Evolutionary conservation across 805 yeast genomes (phyloP), one percentile per base, ranked within the genome.

Genomic region (Candida michaelii): DNA sequence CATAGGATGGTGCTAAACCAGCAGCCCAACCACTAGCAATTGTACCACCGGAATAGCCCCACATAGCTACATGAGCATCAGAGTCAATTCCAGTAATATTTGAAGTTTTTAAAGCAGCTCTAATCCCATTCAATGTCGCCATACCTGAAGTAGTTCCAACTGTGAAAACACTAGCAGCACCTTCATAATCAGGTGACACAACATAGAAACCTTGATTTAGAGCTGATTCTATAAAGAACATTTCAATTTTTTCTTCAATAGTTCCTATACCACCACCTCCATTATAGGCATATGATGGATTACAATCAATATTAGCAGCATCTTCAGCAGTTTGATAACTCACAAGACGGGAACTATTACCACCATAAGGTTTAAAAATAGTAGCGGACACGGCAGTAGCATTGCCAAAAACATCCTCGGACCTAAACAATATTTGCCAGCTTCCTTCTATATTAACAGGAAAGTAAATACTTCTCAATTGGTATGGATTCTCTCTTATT

Each of bases 31-130:
- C 57, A 14, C 62, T 41, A 9, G 71, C 65, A 18, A 64, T 40
- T 0, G 66, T 52, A 8, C 69, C 71, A 10, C 71, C 71, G 11
- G 66, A 60, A 40, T 58, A 66, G 0, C 72, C 72, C 63, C 63
- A 62, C 32, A 65, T 14, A 5, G 41, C 47, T 0, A 51, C 48
- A 24, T 51, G 41, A 5, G 58, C 57, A 36, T 51, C 49, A n/a
- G 34, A 13, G 2, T 43, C 33, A 14, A 56, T 40, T 2, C 57
- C 56, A 1, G 60, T 55, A 2, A 35, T 30, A 16, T 53, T 47
- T 4, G 25, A 35, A 11, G 55, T 42, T 2, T 44, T 30, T 27
- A 66, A 49, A 0, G 55, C 48, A 3, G 63, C 72, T 32, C 65
- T 45, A 17, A 67, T 51, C 1, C 63, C 46, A 42, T 67, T 61